phyloP scores from a whole-genome alignment of 768 basidiomycete species.

The Pulveroboletus sp. region DNA sequence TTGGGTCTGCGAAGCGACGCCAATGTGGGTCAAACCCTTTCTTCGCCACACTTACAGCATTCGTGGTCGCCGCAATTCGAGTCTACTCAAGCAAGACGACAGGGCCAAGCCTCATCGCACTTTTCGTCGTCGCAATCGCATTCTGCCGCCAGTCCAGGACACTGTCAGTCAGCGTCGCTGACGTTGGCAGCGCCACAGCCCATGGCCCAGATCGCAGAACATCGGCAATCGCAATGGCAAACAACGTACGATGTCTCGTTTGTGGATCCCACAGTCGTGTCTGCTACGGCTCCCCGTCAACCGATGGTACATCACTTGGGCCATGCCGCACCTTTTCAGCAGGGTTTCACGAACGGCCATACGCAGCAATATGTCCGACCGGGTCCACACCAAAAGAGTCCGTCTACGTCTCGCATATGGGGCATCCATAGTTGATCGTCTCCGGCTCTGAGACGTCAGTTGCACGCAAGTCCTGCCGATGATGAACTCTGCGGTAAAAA shows the following conservation, averaged over 20 bases:
- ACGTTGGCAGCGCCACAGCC: slow-evolving; percentile 16
- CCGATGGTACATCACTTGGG: slow-evolving; percentile 1
- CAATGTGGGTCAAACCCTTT: slow-evolving; percentile 10
- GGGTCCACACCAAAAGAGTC: slow-evolving; percentile 21
- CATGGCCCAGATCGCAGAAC: slow-evolving; percentile 8
- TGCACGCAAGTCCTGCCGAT: not conserved
- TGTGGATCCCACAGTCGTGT: slow-evolving; percentile 25
- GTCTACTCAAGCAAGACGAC: slow-evolving; percentile 17
- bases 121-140: slow-evolving; percentile 13
- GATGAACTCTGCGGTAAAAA: not conserved
- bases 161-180: slow-evolving; percentile 16
- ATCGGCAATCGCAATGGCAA: slow-evolving; percentile 14
- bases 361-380: slow-evolving; percentile 15
- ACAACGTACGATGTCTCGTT: slow-evolving; percentile 7
- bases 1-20: slow-evolving; percentile 13
- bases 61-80: slow-evolving; percentile 27
- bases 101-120: slow-evolving; percentile 8
- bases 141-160: slow-evolving; percentile 8
- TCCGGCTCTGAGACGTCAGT: not conserved
- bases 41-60: slow-evolving; percentile 11
- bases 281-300: slow-evolving; percentile 5
- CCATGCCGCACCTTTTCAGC: slow-evolving; percentile 13
- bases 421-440: slow-evolving; percentile 20
- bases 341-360: slow-evolving; percentile 9
- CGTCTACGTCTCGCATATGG: slow-evolving; percentile 21